Evolutionary conservation across 2,329 filamentous ascomycete species (phyloP).

Genomic region (Talaromyces amestolkiae): DNA sequence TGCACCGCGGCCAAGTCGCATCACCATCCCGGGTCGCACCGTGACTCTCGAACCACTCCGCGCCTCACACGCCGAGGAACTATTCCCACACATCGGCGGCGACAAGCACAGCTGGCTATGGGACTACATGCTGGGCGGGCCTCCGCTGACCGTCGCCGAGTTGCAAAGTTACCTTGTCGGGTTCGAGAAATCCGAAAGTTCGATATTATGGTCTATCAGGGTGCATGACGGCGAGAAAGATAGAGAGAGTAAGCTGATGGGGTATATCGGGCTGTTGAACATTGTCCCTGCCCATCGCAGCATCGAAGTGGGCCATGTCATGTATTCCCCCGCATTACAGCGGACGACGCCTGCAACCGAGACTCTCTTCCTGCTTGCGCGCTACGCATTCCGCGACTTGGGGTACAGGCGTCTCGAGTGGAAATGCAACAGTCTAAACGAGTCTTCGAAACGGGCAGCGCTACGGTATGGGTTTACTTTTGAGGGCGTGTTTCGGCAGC

Average conservation of each 20-base stretch:
- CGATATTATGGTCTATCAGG: conserved; percentile 45
- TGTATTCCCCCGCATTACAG: conserved; percentile 52
- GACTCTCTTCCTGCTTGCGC: conserved; percentile 54
- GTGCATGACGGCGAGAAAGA: conserved; percentile 13
- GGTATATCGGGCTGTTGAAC: conserved; percentile 30
- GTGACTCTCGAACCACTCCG: conserved; percentile 30
- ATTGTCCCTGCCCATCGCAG: conserved; percentile 50
- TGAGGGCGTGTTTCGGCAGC: conserved; percentile 61
- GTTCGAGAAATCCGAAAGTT: conserved; percentile 32
- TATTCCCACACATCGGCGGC: conserved; percentile 32
- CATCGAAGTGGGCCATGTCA: conserved; percentile 57
- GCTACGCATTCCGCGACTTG: conserved; percentile 53
- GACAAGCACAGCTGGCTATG: conserved; percentile 33
- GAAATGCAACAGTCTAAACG: conserved; percentile 61
- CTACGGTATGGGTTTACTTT: conserved; percentile 55
- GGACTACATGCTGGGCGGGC: conserved; percentile 43
- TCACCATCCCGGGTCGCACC: conserved; percentile 26
- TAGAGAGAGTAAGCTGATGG: conserved; percentile 33
- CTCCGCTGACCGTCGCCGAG: conserved; percentile 31
- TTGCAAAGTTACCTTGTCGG: conserved; percentile 31
- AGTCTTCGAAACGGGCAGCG: conserved; percentile 54
- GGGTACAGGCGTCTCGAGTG: conserved; percentile 59
- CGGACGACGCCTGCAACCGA: conserved; percentile 58
- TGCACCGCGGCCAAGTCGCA: conserved; percentile 16
- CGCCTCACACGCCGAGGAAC: conserved; percentile 29